Evolutionary conservation across 176 grass and related monocot species (phyloP), one percentile per base, ranked within the genome.

Genomic region (Oryza glaberrima): DNA sequence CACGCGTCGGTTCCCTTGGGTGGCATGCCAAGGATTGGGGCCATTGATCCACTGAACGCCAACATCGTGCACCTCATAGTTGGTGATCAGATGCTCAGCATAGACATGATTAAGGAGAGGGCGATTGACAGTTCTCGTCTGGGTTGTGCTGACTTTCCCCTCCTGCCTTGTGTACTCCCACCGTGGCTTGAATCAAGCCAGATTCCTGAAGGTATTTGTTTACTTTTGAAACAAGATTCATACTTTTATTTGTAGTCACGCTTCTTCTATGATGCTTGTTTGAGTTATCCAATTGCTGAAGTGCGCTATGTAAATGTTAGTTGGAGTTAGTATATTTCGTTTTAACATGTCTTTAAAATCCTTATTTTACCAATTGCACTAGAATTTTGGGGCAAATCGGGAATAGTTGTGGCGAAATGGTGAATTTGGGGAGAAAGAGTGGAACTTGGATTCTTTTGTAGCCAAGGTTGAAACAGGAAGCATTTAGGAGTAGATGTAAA

Each of bases 11-110:
- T 14, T n/a, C 36, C 69, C 16, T 12, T 71, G 16, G 16, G 35
- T 32, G 26, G 14, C 0, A 81, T 20, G 4, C 60, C 30, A 9
- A 2, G 0, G 23, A 38, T 84, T 54, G 82, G 61, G 3, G 82
- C 65, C 9, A 51, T 68, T 36, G 61, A 76, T n/a, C 72, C 72
- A 13, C 10, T 84, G 58, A 83, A 83, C 11, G 9, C 75, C 35
- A 71, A 71, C 38, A 10, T 71, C 4, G 69, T 71, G 19, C 43
- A 44, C 67, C 32, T 48, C 12, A 48, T 14, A 14, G 46, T 48
- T 14, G 46, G 12, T 2, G 46, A 48, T 9, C 46, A 19, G 36
- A 4, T 36, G 38, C 13, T 69, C 67, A 15, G 67, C 15, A 7
- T 35, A 14, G 67, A 70, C 67, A 7, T 70, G 30, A 25, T 14